Evolutionary conservation across 495 filamentous ascomycete genomes (phyloP).

Genomic region (Pyrenopolyporus hunteri): DNA sequence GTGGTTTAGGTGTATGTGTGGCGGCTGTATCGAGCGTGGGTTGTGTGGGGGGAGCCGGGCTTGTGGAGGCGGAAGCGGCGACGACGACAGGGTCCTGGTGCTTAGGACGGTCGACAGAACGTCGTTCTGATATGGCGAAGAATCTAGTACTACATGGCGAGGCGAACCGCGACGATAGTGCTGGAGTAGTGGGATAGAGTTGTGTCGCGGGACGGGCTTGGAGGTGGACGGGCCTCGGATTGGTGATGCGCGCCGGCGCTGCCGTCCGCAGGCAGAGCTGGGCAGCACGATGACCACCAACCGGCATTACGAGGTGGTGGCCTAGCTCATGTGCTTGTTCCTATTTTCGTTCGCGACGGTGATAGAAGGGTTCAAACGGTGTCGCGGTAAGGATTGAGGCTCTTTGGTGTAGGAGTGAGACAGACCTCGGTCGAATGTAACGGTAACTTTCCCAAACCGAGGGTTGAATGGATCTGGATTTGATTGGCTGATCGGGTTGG

Average conservation of each 20-base stretch:
- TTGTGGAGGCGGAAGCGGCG: background rate
- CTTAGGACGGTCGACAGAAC: conserved; percentile 15
- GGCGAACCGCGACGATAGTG: background rate
- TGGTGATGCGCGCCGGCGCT: background rate
- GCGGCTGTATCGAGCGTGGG: background rate
- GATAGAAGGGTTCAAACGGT: background rate
- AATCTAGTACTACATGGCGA: conserved; percentile 1
- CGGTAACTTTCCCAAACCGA: conserved; percentile 17
- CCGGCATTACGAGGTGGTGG: conserved; percentile 16
- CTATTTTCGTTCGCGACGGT: background rate
- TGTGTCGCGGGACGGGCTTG: conserved; percentile 11
- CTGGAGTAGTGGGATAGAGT: background rate
- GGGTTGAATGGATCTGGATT: background rate
- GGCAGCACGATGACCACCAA: conserved; percentile 2
- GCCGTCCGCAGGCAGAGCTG: conserved; percentile 19
- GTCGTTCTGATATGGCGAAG: conserved; percentile 23
- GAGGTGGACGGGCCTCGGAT: background rate
- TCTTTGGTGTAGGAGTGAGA: conserved; percentile 30
- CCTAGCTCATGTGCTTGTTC: conserved; percentile 1
- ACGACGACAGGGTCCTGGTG: conserved; percentile 3
- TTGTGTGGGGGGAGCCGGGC: background rate
- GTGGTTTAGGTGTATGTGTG: background rate
- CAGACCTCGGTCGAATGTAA: conserved; percentile 39
- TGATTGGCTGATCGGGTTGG: conserved; percentile 12
- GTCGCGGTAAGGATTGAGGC: conserved; percentile 25